phyloP scores from a whole-genome alignment of 345 rosid genomes.

The Xanthoceras sorbifolium region DNA sequence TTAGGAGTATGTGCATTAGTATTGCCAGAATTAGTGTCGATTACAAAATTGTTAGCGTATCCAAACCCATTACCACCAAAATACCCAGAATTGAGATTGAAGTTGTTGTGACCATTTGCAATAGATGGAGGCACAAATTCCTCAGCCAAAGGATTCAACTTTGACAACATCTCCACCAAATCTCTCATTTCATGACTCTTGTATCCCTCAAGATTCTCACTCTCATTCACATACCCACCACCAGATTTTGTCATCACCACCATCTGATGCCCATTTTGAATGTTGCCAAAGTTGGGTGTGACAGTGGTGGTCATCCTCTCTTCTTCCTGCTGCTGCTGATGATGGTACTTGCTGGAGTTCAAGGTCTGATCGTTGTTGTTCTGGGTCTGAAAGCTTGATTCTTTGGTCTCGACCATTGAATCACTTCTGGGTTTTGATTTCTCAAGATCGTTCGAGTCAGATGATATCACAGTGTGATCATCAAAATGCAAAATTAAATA shows the following conservation, averaged over 20 bases:
- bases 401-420: slow-evolving; percentile 30
- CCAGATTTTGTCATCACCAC: slow-evolving; percentile 22
- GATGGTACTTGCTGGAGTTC: slow-evolving; percentile 25
- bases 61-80: slow-evolving; percentile 56
- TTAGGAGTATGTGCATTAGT: slow-evolving; percentile 52
- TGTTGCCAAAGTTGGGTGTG: slow-evolving; percentile 29
- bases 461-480: slow-evolving; percentile 45
- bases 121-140: slow-evolving; percentile 93
- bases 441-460: slow-evolving; percentile 48
- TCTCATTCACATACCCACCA: slow-evolving; percentile 31
- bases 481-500: no score
- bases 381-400: slow-evolving; percentile 26
- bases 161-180: slow-evolving; percentile 79
- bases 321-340: slow-evolving; percentile 19
- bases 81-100: slow-evolving; percentile 35
- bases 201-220: slow-evolving; percentile 25
- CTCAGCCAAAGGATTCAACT: slow-evolving; percentile 94
- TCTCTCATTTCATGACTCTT: slow-evolving; percentile 64
- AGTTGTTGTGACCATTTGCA: slow-evolving; percentile 26
- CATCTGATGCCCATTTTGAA: slow-evolving; percentile 34
- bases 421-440: slow-evolving; percentile 54
- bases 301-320: not conserved
- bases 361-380: slow-evolving; percentile 36
- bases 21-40: slow-evolving; percentile 46
- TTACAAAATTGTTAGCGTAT: slow-evolving; percentile 53